Evolutionary conservation across 306 rosid species (phyloP).

Genomic region (Rosa rugosa): DNA sequence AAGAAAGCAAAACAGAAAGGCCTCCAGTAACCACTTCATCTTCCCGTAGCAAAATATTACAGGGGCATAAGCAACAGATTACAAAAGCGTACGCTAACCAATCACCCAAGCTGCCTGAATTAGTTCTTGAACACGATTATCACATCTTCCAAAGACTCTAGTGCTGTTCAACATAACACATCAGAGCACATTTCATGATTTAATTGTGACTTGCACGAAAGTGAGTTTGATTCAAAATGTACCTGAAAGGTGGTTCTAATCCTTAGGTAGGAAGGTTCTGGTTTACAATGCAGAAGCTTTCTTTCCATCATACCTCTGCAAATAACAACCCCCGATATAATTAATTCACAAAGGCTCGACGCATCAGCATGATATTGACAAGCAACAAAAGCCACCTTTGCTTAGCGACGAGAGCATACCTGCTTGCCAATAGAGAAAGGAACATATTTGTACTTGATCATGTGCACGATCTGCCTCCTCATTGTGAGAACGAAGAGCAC

Average conservation of each 20-base stretch:
- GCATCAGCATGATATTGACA: background rate
- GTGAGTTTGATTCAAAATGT: constrained; percentile 23
- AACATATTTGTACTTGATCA: constrained; percentile 92
- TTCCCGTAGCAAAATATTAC: constrained; percentile 37
- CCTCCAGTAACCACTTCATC: constrained; percentile 28
- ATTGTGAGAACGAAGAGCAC: constrained; percentile 74
- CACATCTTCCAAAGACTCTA: constrained; percentile 34
- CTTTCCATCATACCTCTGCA: constrained; percentile 76
- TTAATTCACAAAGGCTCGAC: background rate
- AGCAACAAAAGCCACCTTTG: background rate
- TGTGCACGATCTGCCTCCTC: constrained; percentile 94
- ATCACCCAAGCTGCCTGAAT: constrained; percentile 33
- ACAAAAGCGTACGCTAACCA: constrained; percentile 20
- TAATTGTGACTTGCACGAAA: constrained; percentile 28
- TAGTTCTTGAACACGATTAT: constrained; percentile 30
- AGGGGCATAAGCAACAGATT: constrained; percentile 21
- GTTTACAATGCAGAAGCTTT: constrained; percentile 49
- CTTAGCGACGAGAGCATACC: constrained; percentile 32
- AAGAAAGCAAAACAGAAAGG: constrained; percentile 19
- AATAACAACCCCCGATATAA: constrained; percentile 18
- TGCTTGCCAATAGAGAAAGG: constrained; percentile 95
- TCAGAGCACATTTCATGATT: constrained; percentile 34
- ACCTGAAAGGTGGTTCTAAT: constrained; percentile 46
- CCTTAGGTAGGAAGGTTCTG: constrained; percentile 38
- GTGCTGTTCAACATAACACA: constrained; percentile 34